Evolutionary conservation across 805 yeast genomes (phyloP).

Genomic region (Candida arabinofermentans): DNA sequence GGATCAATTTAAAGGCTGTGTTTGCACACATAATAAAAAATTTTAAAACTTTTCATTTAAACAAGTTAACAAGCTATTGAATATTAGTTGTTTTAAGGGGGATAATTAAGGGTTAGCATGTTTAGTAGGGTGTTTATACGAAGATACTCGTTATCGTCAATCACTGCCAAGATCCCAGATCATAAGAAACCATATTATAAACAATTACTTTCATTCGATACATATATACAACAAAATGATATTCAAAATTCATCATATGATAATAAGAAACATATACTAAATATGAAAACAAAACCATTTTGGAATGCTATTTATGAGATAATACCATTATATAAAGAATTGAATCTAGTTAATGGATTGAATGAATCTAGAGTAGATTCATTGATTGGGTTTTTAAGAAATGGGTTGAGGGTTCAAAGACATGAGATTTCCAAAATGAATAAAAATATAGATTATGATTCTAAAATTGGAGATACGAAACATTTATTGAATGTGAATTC

Average conservation of each 20-base stretch:
- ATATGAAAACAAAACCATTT: constrained; percentile 36
- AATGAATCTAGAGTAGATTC: constrained; percentile 40
- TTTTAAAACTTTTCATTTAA: too few species aligned
- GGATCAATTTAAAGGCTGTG: too few species aligned
- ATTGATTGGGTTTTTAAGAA: constrained; percentile 47
- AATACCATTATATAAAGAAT: constrained; percentile 45
- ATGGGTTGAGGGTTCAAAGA: constrained; percentile 53
- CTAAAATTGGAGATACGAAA: not conserved
- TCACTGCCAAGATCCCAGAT: constrained; percentile 15
- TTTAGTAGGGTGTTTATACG: too few species aligned
- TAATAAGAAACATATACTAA: constrained; percentile 31
- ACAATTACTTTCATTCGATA: constrained; percentile 50
- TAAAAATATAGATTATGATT: constrained; percentile 45
- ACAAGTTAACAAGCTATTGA: too few species aligned
- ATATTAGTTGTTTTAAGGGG: too few species aligned
- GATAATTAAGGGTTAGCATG: too few species aligned
- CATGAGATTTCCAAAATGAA: constrained; percentile 46
- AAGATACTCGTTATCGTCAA: too few species aligned
- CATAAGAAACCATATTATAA: constrained; percentile 45
- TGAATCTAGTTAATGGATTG: constrained; percentile 44
- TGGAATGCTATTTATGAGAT: constrained; percentile 50
- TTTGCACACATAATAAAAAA: too few species aligned
- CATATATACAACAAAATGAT: constrained; percentile 35
- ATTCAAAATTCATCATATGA: constrained; percentile 32
- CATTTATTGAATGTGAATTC: not conserved